Evolutionary conservation across 2,329 filamentous ascomycete genomes (phyloP).

Genomic region (Cercospora nicotianae): DNA sequence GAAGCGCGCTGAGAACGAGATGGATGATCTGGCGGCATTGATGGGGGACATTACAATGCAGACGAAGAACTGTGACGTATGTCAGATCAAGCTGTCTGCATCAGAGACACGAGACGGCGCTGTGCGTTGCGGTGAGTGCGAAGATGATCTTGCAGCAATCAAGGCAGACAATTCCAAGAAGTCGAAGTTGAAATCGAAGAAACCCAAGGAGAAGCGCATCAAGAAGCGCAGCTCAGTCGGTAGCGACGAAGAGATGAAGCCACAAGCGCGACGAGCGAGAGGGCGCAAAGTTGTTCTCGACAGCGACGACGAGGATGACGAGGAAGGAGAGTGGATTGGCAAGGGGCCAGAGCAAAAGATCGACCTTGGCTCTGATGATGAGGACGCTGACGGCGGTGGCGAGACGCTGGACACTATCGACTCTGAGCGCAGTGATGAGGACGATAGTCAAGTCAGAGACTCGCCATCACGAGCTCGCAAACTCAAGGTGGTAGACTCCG

Average conservation of each 20-base stretch:
- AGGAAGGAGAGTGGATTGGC: slow-evolving; percentile 72
- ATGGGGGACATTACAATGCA: slow-evolving; percentile 80
- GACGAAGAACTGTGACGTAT: slow-evolving; percentile 79
- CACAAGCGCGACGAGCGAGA: slow-evolving; percentile 39
- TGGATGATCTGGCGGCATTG: slow-evolving; percentile 82
- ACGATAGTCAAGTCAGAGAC: slow-evolving; percentile 50
- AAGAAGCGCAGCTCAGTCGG: slow-evolving; percentile 18
- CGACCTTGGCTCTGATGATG: slow-evolving; percentile 65
- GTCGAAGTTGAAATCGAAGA: slow-evolving; percentile 31
- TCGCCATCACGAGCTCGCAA: slow-evolving; percentile 36
- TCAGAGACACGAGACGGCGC: slow-evolving; percentile 56
- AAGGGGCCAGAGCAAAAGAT: slow-evolving; percentile 63
- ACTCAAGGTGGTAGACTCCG: slow-evolving; percentile 14
- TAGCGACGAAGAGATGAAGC: slow-evolving; percentile 32
- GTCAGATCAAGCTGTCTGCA: slow-evolving; percentile 65
- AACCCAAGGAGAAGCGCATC: slow-evolving; percentile 25
- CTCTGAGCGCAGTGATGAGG: slow-evolving; percentile 60
- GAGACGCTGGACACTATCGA: slow-evolving; percentile 75
- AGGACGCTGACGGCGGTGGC: slow-evolving; percentile 83
- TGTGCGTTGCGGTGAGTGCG: slow-evolving; percentile 71
- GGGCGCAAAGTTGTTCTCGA: slow-evolving; percentile 61
- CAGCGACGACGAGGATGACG: slow-evolving; percentile 58
- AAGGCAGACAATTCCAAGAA: slow-evolving; percentile 43
- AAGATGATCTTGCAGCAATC: slow-evolving; percentile 67
- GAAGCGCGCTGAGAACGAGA: slow-evolving; percentile 56